Conservation (phyloP, 179 eudicot genomes). For the Pouteria campechiana region DNA sequence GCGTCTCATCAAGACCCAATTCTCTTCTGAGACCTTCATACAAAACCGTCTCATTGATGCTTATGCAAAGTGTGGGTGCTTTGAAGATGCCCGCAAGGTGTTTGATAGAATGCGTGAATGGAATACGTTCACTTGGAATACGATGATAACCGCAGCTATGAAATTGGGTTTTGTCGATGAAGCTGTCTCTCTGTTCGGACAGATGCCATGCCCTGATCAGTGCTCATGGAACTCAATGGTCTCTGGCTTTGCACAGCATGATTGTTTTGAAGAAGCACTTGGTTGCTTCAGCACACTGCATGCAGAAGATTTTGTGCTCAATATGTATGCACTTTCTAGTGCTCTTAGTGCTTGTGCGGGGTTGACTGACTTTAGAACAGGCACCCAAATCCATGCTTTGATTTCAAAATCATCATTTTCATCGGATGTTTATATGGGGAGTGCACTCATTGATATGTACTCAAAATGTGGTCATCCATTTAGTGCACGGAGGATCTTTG, state of each 20-base stretch:
- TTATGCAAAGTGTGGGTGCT: constrained; percentile 52
- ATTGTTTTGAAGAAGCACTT: constrained; percentile 39
- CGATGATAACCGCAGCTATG: constrained; percentile 30
- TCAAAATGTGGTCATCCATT: constrained; percentile 52
- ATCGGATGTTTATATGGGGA: constrained; percentile 60
- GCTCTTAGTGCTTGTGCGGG: constrained; percentile 80
- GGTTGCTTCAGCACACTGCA: constrained; percentile 54
- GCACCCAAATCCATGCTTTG: constrained; percentile 51
- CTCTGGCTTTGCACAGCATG: constrained; percentile 61
- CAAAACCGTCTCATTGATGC: constrained; percentile 60
- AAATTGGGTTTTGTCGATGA: constrained; percentile 47
- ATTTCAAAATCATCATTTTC: constrained; percentile 32
- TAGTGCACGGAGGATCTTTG: constrained; percentile 48
- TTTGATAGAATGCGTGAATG: constrained; percentile 57
- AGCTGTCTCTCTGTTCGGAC: constrained; percentile 33
- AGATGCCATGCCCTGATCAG: constrained; percentile 49
- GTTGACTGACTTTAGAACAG: constrained; percentile 37
- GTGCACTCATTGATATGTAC: constrained; percentile 79
- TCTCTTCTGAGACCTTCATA: constrained; percentile 46
- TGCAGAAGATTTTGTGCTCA: constrained; percentile 35
- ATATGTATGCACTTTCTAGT: constrained; percentile 63
- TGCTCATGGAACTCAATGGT: constrained; percentile 82
- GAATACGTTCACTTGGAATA: constrained; percentile 50
- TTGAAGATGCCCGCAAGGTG: constrained; percentile 42
- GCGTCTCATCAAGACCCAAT: constrained; percentile 42